Evolutionary conservation across 1,284 basidiomycete genomes (phyloP), one percentile per base, ranked within the genome.

Genomic region (Moniliella sp.): DNA sequence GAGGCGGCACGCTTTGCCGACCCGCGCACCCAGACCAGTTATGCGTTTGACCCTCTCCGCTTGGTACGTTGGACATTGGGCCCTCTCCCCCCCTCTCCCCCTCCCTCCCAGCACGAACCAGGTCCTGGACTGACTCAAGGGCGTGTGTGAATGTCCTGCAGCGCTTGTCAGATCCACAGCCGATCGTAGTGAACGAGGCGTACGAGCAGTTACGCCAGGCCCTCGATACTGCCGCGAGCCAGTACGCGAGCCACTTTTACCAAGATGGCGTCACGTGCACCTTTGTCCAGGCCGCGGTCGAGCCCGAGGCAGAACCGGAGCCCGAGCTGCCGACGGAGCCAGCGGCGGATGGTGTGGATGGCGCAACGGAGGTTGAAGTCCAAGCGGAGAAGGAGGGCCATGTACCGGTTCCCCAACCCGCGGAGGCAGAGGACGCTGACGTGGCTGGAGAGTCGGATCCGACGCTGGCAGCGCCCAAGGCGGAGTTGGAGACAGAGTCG

Each of bases 171-270:
- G 16, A 14, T 11, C 13, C 18, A 15, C 18, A 30, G 28, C 11
- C 21, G 21, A 10, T 23, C n/a, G 11, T n/a, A n/a, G 18, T 17
- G 15, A 14, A 12, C 12, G 21, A 18, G 11, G 9, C 30, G 14
- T 14, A 13, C 16, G n/a, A 36, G 13, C 15, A 25, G 8, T 21
- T 46, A 3, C 37, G 54, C 9, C n/a, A 34, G 7, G 42, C 40
- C 1, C 27, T 59, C 19, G 45, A 59, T 12, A 30, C 40, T 11
- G 28, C 36, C 2, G 19, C 54, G 5, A 35, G 39, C 7, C 33
- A 26, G 18, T 59, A 59, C 31, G 42, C 54, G 2, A 29, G 27
- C 15, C 43, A 55, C 27, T 39, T 49, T 19, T 59, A 50, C 36
- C 42, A 39, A n/a, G 42, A 45, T 27, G 53, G 53, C 18, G 40